A percentile compares a stretch with the other conserved stretches of the same genome.
phyloP scores from a whole-genome alignment of 139 green algal genomes.

The Chlamydomonas sphaeroides region DNA sequence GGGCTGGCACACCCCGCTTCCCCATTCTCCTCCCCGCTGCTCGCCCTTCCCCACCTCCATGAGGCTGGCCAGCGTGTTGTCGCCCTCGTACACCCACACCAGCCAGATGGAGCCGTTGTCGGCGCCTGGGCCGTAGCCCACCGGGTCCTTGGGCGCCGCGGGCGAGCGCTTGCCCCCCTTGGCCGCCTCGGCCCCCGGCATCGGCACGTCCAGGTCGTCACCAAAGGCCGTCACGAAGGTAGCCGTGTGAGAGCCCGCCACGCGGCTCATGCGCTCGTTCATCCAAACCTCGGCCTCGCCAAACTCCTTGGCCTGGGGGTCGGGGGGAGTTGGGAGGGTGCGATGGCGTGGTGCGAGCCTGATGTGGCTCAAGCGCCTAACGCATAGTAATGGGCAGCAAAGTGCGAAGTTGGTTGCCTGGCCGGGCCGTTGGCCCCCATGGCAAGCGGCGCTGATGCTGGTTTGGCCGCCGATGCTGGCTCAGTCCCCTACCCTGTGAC shows the following conservation, averaged over 20 bases:
- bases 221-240: conserved; percentile 91
- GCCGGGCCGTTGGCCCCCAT: too few relatives aligned
- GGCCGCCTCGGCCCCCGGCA: neutral
- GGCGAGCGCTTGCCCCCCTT: neutral
- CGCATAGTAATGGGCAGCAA: too few relatives aligned
- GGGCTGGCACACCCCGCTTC: too few relatives aligned
- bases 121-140: too few relatives aligned
- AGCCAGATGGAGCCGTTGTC: conserved; percentile 60
- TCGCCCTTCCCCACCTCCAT: conserved; percentile 62
- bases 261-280: conserved; percentile 94
- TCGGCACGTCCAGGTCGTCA: conserved; percentile 47
- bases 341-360: neutral
- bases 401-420: too few relatives aligned
- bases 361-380: too few relatives aligned
- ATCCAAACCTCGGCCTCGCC: conserved; percentile 98
- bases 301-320: conserved; percentile 93
- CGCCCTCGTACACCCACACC: conserved; percentile 86
- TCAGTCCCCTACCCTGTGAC: too few relatives aligned
- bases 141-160: neutral
- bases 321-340: conserved; percentile 40
- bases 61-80: conserved; percentile 79
- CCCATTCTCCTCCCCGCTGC: too few relatives aligned
- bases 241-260: conserved; percentile 66
- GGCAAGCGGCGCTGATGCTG: too few relatives aligned
- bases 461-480: too few relatives aligned